Evolutionary conservation across 2,329 filamentous ascomycete genomes (phyloP).

Genomic region (Clathrospora elynae): DNA sequence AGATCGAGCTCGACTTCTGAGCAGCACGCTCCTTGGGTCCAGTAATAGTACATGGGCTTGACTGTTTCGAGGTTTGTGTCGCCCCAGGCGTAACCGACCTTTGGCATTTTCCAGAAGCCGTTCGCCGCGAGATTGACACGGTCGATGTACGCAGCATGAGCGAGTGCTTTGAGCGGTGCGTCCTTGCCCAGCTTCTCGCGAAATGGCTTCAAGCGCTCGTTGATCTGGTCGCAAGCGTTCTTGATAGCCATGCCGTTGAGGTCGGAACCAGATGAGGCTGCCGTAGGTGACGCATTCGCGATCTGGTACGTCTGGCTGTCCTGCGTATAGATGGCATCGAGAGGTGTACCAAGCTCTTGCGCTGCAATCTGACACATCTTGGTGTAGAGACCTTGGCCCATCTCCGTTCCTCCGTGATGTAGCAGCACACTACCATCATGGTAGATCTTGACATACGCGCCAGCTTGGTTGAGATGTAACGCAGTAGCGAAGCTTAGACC

Average conservation of each 20-base stretch:
- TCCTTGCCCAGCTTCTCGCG: slow-evolving; percentile 76
- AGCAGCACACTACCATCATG: slow-evolving; percentile 91
- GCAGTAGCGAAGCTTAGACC: slow-evolving; percentile 91
- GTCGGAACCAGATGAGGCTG: slow-evolving; percentile 90
- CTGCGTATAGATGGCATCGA: slow-evolving; percentile 84
- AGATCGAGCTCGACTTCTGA: slow-evolving; percentile 92
- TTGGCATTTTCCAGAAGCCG: slow-evolving; percentile 95
- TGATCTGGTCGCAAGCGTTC: slow-evolving; percentile 88
- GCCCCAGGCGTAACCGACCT: slow-evolving; percentile 92
- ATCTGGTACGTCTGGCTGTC: slow-evolving; percentile 85
- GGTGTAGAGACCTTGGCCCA: slow-evolving; percentile 94
- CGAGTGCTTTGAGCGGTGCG: slow-evolving; percentile 82
- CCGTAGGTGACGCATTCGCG: slow-evolving; percentile 88
- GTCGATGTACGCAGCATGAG: slow-evolving; percentile 90
- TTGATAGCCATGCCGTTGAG: slow-evolving; percentile 92
- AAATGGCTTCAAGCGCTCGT: slow-evolving; percentile 82
- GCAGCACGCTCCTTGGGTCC: slow-evolving; percentile 81
- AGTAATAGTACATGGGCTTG: slow-evolving; percentile 91
- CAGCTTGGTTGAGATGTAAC: slow-evolving; percentile 91
- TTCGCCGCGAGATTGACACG: slow-evolving; percentile 93
- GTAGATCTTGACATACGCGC: slow-evolving; percentile 91
- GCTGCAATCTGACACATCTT: slow-evolving; percentile 96
- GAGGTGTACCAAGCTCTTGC: slow-evolving; percentile 81
- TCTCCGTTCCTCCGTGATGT: slow-evolving; percentile 93
- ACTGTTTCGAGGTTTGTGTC: slow-evolving; percentile 40